These are phyloP conservation scores for Perkinsus chesapeaki DNA, from an alignment of 169 alveolate species.

Conservation along the genomic window DNA sequence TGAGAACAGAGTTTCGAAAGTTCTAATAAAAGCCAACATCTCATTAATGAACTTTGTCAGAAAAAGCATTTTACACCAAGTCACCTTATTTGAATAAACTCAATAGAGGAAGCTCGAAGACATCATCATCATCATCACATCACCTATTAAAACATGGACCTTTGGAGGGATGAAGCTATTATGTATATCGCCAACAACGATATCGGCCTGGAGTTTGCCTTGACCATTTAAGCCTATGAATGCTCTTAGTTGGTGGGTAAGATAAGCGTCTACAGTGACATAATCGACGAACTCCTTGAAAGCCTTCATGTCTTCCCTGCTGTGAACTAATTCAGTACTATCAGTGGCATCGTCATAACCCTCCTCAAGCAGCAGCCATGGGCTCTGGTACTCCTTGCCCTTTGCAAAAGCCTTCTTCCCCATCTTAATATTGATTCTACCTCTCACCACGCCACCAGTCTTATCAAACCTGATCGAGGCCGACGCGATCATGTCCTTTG, in stretches of 20 bases:
- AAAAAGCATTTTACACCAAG: too few species aligned
- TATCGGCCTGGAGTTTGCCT: not conserved
- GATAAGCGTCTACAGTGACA: not conserved
- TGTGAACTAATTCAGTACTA: not conserved
- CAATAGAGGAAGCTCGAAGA: too few species aligned
- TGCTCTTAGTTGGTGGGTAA: not conserved
- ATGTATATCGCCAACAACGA: not conserved
- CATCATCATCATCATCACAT: too few species aligned
- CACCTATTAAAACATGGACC: not conserved
- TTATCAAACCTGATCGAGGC: not conserved
- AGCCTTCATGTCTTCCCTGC: not conserved
- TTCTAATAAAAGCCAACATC: too few species aligned
- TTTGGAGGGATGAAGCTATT: not conserved
- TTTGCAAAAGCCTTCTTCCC: not conserved
- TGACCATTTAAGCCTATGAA: not conserved
- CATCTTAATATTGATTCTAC: not conserved
- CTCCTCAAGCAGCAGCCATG: not conserved
- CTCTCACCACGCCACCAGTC: not conserved
- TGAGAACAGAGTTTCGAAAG: too few species aligned
- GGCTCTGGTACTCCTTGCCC: not conserved
- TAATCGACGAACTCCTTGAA: not conserved
- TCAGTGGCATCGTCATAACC: not conserved
- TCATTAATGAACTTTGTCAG: too few species aligned
- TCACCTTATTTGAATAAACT: too few species aligned
- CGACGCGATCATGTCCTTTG: not conserved